Conservation (phyloP, 805 yeast genomes). For the Kluyveromyces starmeri region DNA sequence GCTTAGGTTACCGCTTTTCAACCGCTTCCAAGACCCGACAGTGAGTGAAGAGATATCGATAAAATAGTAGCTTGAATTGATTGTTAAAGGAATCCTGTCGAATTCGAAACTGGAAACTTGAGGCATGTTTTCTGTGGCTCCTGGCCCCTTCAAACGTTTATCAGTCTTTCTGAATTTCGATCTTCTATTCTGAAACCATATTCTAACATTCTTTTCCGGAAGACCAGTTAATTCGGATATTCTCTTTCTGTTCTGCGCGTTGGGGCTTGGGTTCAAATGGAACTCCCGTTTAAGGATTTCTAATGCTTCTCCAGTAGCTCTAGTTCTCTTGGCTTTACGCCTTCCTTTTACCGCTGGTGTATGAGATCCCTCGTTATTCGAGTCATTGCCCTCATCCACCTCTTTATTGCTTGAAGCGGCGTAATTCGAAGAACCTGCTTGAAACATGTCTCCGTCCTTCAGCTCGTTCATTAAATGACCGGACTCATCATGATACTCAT, state of each 20-base stretch:
- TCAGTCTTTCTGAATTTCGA: constrained; percentile 58
- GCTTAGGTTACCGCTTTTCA: constrained; percentile 50
- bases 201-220: constrained; percentile 82
- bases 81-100: constrained; percentile 40
- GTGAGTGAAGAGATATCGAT: constrained; percentile 60
- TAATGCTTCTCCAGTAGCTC: constrained; percentile 77
- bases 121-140: constrained; percentile 13
- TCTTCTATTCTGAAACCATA: constrained; percentile 88
- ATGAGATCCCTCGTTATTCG: neutral
- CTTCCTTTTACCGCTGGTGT: constrained; percentile 6
- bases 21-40: constrained; percentile 76
- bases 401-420: neutral
- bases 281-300: constrained; percentile 62
- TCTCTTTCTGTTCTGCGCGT: constrained; percentile 57
- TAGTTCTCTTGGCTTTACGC: constrained; percentile 41
- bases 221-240: constrained; percentile 67
- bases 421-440: neutral
- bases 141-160: constrained; percentile 33
- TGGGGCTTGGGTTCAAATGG: constrained; percentile 64
- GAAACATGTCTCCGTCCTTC: constrained; percentile 1
- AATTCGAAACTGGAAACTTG: constrained; percentile 16
- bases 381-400: neutral
- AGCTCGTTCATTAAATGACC: constrained; percentile 2
- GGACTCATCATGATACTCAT: neutral
- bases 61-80: constrained; percentile 60